phyloP scores from a whole-genome alignment of 257 asterid genomes.

The Solanum tacnaense region DNA sequence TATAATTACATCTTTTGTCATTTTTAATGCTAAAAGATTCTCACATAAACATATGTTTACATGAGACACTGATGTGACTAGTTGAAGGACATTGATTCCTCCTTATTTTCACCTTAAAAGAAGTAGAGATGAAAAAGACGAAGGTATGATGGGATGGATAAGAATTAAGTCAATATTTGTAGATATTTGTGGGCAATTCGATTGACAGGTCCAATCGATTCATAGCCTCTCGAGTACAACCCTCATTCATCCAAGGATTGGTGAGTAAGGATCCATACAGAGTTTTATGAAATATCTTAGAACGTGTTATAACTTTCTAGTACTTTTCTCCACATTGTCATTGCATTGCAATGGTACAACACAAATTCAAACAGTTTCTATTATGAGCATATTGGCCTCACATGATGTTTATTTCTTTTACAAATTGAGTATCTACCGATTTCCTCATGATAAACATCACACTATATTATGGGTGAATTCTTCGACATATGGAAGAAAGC shows the following conservation, averaged over 20 bases:
- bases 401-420: neutral
- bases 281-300: no score
- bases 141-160: neutral
- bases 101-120: neutral
- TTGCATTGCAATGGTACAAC: neutral
- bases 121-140: no score
- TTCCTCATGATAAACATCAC: slow-evolving; percentile 83
- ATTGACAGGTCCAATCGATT: no score
- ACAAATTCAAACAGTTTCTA: neutral
- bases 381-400: neutral
- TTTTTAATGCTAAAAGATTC: neutral
- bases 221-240: no score
- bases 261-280: no score
- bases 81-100: neutral
- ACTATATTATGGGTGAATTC: slow-evolving; percentile 72
- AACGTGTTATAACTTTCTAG: neutral
- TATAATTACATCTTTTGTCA: neutral
- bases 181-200: no score
- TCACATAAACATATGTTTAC: neutral
- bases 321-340: neutral
- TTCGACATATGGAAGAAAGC: slow-evolving; percentile 80
- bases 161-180: neutral
- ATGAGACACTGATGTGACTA: neutral
- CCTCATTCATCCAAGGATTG: no score
- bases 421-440: slow-evolving; percentile 18